Percentiles rank a stretch among this genome's conserved stretches.
Evolutionary conservation across 352 stramenopile species (phyloP).

Genomic region (Phytophthora aleatoria): DNA sequence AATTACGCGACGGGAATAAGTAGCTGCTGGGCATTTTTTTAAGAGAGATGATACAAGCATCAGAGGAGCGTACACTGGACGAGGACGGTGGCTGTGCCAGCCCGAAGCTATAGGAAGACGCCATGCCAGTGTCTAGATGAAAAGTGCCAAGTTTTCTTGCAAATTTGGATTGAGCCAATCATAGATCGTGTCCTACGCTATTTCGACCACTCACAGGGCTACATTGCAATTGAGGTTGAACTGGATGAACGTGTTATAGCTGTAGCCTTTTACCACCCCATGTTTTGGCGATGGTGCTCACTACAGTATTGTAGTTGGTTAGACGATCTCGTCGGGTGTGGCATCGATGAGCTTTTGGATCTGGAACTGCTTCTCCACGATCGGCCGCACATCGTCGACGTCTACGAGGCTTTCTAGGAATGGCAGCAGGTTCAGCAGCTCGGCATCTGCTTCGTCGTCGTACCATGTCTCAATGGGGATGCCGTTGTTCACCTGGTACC

Average conservation of each 20-base stretch:
- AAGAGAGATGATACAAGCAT: neutral
- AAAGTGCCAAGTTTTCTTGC: neutral
- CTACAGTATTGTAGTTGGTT: slow-evolving; percentile 10
- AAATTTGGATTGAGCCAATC: slow-evolving; percentile 23
- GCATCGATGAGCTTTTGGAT: slow-evolving; percentile 91
- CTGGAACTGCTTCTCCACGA: slow-evolving; percentile 92
- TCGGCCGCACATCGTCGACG: slow-evolving; percentile 88
- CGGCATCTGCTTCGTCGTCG: slow-evolving; percentile 95
- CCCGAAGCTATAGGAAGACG: slow-evolving; percentile 33
- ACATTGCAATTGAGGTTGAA: neutral
- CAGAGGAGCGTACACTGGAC: slow-evolving; percentile 14
- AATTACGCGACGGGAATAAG: neutral
- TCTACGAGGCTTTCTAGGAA: slow-evolving; percentile 93
- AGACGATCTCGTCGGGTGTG: slow-evolving; percentile 59
- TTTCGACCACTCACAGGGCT: slow-evolving; percentile 25
- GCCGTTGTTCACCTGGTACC: slow-evolving; percentile 98
- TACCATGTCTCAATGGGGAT: slow-evolving; percentile 99
- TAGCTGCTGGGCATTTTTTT: neutral
- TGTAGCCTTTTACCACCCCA: slow-evolving; percentile 8
- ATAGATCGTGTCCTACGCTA: slow-evolving; percentile 18
- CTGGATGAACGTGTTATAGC: slow-evolving; percentile 7
- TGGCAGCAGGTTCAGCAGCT: slow-evolving; percentile 95
- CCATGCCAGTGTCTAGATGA: slow-evolving; percentile 16
- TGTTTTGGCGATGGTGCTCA: neutral
- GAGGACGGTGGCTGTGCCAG: slow-evolving; percentile 22